Evolutionary conservation across 495 filamentous ascomycete genomes (phyloP).

Genomic region (Lepidopterella palustris): DNA sequence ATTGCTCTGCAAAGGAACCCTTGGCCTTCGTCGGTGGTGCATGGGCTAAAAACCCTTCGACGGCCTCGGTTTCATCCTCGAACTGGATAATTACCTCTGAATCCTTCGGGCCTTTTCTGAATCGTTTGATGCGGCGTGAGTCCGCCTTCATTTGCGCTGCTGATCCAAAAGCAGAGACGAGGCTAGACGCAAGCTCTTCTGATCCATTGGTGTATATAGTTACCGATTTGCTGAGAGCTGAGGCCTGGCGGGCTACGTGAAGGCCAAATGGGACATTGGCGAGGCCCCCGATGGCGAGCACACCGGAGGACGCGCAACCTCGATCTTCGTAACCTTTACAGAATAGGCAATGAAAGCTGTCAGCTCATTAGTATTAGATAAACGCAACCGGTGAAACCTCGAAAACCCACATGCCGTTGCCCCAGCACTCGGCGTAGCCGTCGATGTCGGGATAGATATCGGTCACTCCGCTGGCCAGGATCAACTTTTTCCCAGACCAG

Average conservation of each 20-base stretch:
- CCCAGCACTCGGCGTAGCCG: slow-evolving; percentile 16
- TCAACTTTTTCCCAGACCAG: slow-evolving; percentile 17
- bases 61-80: slow-evolving; percentile 5
- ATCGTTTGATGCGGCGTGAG: slow-evolving; percentile 7
- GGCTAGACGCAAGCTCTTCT: not conserved
- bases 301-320: slow-evolving; percentile 1
- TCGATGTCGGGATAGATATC: slow-evolving; percentile 18
- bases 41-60: slow-evolving; percentile 14
- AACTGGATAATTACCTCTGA: slow-evolving; percentile 9
- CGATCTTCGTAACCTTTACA: slow-evolving; percentile 16
- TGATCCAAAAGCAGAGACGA: not conserved
- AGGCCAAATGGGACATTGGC: not conserved
- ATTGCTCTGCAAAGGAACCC: slow-evolving; percentile 9
- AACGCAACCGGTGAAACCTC: not conserved
- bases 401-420: slow-evolving; percentile 13
- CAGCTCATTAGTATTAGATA: not conserved
- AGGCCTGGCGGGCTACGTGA: slow-evolving; percentile 1
- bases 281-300: slow-evolving; percentile 12
- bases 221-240: not conserved
- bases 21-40: not conserved
- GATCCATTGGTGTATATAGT: slow-evolving; percentile 22
- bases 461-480: slow-evolving; percentile 16
- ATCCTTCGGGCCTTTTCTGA: slow-evolving; percentile 1
- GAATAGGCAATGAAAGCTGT: slow-evolving; percentile 25
- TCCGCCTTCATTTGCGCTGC: not conserved